Conservation (phyloP, 2,329 filamentous ascomycete species). For the Phyllosticta ampelicida region DNA sequence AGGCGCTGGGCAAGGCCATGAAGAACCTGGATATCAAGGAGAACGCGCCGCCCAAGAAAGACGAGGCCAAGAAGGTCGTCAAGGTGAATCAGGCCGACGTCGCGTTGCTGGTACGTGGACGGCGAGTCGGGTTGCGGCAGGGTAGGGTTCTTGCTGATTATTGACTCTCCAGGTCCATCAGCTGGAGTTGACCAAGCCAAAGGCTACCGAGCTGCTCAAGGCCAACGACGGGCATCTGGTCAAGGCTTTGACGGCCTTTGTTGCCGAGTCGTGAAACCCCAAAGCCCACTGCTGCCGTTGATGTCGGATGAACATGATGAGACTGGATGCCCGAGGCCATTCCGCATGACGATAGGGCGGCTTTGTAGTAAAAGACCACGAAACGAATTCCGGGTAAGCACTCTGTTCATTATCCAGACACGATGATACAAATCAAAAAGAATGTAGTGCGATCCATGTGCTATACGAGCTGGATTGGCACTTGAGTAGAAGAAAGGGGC, state of each 20-base stretch:
- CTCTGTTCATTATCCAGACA: no score
- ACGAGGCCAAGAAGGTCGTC: conserved; percentile 37
- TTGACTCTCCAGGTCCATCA: conserved; percentile 47
- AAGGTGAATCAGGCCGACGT: conserved; percentile 69
- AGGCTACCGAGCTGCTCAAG: conserved; percentile 65
- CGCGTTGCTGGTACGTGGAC: conserved; percentile 48
- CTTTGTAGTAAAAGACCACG: no score
- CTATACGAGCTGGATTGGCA: no score
- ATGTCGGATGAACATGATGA: no score
- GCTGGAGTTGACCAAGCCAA: conserved; percentile 59
- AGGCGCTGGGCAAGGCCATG: conserved; percentile 63
- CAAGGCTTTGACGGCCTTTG: conserved; percentile 54
- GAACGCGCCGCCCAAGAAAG: conserved; percentile 28
- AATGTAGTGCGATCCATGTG: no score
- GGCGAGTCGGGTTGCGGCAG: background rate
- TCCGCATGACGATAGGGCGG: no score
- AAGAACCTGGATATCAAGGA: conserved; percentile 44
- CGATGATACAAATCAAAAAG: no score
- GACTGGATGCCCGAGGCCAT: no score
- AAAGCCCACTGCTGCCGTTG: no score
- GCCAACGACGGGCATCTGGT: conserved; percentile 59
- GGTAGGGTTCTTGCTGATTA: background rate
- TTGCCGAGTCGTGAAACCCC: conserved; percentile 22
- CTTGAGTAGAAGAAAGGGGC: no score
- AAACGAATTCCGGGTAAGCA: no score